phyloP scores from a whole-genome alignment of 768 basidiomycete genomes.

The Agaricus sinodeliciosus region DNA sequence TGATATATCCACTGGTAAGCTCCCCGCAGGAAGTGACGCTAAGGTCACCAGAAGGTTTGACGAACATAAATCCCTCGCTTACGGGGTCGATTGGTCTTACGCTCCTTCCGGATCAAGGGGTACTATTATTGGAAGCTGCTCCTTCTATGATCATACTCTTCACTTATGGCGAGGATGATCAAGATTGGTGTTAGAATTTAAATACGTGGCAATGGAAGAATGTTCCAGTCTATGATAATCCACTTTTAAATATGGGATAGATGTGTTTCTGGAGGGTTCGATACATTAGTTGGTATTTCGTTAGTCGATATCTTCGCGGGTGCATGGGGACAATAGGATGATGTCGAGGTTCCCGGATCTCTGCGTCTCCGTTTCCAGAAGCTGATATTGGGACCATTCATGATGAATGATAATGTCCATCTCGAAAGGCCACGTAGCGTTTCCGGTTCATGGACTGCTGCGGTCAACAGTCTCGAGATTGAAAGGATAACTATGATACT shows the following conservation, averaged over 20 bases:
- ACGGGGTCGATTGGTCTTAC: constrained; percentile 88
- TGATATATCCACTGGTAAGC: constrained; percentile 12
- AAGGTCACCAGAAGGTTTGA: constrained; percentile 57
- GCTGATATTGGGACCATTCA: constrained; percentile 50
- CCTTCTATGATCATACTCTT: constrained; percentile 90
- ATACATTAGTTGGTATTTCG: not conserved
- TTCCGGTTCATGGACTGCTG: constrained; percentile 54
- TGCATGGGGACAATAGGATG: constrained; percentile 19
- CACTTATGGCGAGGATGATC: constrained; percentile 70
- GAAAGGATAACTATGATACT: constrained; percentile 60
- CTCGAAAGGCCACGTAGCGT: constrained; percentile 66
- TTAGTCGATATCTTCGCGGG: constrained; percentile 7
- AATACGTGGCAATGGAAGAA: not conserved
- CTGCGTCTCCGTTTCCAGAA: constrained; percentile 43
- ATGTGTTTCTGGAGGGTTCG: not conserved
- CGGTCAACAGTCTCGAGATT: constrained; percentile 57
- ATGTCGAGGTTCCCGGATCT: constrained; percentile 22
- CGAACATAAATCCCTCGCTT: constrained; percentile 77
- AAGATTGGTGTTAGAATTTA: not conserved
- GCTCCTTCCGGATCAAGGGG: constrained; percentile 20
- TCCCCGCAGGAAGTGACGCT: constrained; percentile 17
- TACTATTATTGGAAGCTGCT: constrained; percentile 78
- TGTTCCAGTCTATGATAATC: not conserved
- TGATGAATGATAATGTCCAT: constrained; percentile 64
- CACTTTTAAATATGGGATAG: not conserved